A percentile compares a stretch with the other conserved stretches of the same genome.
Evolutionary conservation across 139 green algal genomes (phyloP).

Genomic region (Closterium sp.): DNA sequence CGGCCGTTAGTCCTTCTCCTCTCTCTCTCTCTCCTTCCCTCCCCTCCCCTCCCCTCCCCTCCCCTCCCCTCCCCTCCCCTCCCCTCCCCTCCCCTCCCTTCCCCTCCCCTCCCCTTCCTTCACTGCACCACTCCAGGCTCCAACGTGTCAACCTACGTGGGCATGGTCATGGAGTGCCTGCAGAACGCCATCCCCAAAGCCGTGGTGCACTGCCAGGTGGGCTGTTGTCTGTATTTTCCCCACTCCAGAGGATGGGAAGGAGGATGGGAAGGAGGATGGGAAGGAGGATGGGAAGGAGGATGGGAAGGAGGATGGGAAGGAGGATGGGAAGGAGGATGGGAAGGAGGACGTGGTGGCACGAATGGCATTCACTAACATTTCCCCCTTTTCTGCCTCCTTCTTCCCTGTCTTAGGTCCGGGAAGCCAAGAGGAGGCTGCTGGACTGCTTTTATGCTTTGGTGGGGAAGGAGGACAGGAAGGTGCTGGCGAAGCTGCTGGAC

Average conservation of each 20-base stretch:
- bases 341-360: no score
- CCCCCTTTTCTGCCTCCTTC: no score
- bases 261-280: neutral
- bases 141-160: conserved; percentile 39
- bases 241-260: neutral
- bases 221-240: neutral
- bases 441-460: conserved; percentile 13
- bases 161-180: conserved; percentile 33
- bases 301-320: conserved; percentile 5
- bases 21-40: neutral
- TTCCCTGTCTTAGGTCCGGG: no score
- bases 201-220: conserved; percentile 49
- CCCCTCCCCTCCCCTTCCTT: neutral
- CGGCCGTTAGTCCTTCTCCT: neutral
- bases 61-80: neutral
- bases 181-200: conserved; percentile 48
- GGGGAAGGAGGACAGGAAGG: conserved; percentile 6
- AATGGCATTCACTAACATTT: no score
- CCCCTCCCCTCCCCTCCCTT: neutral
- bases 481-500: conserved; percentile 10
- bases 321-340: neutral
- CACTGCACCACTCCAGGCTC: neutral
- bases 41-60: neutral
- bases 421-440: no score
- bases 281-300: neutral